phyloP scores from a whole-genome alignment of 2,329 filamentous ascomycete genomes.

The Aspergillus fischeri region DNA sequence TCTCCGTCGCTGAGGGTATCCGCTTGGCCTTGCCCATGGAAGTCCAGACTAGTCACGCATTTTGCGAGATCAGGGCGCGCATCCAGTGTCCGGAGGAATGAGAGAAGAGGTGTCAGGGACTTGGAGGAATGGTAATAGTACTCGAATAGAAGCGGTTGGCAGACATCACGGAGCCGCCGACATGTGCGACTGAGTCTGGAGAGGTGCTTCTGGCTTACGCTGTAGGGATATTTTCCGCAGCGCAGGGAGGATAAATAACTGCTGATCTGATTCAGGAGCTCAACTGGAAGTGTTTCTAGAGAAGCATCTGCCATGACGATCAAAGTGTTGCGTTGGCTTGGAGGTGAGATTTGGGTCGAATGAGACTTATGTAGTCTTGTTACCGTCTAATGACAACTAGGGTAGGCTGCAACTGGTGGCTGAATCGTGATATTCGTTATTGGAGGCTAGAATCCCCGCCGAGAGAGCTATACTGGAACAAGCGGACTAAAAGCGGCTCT shows the following conservation, averaged over 20 bases:
- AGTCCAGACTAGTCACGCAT: background rate
- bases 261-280: background rate
- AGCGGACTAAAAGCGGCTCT: background rate
- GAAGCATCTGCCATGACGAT: background rate
- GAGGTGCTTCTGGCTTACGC: background rate
- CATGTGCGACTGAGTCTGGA: constrained; percentile 2
- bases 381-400: background rate
- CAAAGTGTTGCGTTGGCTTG: background rate
- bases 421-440: background rate
- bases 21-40: background rate
- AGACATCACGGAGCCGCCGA: background rate
- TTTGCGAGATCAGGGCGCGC: constrained; percentile 2
- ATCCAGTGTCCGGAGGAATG: background rate
- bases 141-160: constrained; percentile 2
- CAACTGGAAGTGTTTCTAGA: background rate
- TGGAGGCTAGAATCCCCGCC: background rate
- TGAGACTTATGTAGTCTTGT: background rate
- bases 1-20: background rate
- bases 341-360: background rate
- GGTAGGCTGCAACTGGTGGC: background rate
- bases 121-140: background rate
- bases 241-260: background rate
- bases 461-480: too few relatives aligned
- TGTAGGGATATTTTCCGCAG: background rate
- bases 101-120: background rate